Percentiles rank a stretch among this genome's conserved stretches.
phyloP scores from a whole-genome alignment of 352 stramenopile species.

The Globisporangium spiculum region DNA sequence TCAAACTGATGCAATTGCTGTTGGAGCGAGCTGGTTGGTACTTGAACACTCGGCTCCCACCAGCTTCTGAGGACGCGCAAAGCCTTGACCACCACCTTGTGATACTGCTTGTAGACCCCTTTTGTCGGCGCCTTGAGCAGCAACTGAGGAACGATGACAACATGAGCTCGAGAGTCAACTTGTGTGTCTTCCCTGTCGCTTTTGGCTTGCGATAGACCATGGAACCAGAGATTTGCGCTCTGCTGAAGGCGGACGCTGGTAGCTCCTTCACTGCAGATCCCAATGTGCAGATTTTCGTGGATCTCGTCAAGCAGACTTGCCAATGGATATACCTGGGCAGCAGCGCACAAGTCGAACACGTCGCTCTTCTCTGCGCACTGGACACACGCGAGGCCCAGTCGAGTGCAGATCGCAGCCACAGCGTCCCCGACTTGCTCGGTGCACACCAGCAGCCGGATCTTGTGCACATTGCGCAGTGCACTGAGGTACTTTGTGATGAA shows the following conservation, averaged over 20 bases:
- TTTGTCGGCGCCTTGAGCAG: constrained; percentile 54
- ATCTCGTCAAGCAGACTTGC: constrained; percentile 58
- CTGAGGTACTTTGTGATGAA: constrained; percentile 33
- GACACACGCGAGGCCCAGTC: constrained; percentile 51
- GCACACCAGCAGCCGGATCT: constrained; percentile 45
- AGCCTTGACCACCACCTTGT: constrained; percentile 45
- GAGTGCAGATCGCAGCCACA: constrained; percentile 41
- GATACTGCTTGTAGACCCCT: constrained; percentile 70
- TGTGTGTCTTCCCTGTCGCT: neutral
- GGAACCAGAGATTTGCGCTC: constrained; percentile 36
- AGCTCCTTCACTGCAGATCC: constrained; percentile 28
- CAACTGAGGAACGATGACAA: constrained; percentile 41
- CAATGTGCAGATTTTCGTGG: constrained; percentile 27
- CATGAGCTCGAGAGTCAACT: neutral
- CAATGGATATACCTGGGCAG: constrained; percentile 36
- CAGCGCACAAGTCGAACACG: constrained; percentile 36
- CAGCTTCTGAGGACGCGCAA: constrained; percentile 50
- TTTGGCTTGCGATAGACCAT: constrained; percentile 16
- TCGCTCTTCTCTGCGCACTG: constrained; percentile 57
- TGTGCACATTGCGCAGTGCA: constrained; percentile 16
- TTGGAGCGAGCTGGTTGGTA: neutral
- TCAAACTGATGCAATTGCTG: neutral
- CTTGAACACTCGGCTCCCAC: constrained; percentile 21
- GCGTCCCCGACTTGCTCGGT: constrained; percentile 42
- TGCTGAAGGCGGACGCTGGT: constrained; percentile 37